phyloP scores from a whole-genome alignment of 164 flowering plant species.

The Brasenia schreberi region DNA sequence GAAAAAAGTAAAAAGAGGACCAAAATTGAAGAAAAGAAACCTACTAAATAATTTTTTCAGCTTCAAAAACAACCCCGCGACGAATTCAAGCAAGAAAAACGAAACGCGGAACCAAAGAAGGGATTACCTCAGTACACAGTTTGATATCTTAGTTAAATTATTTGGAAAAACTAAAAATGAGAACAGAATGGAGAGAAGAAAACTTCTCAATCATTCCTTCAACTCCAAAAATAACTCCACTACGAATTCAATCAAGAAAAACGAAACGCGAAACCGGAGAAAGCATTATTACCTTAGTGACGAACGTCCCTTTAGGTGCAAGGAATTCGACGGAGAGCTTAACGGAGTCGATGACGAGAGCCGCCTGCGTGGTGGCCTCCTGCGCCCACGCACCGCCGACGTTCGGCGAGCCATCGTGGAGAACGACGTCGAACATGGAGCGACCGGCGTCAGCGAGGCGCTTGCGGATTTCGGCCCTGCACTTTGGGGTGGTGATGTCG shows the following conservation, averaged over 20 bases:
- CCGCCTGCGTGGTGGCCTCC: constrained; percentile 75
- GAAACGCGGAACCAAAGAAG: not conserved
- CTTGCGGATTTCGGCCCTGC: constrained; percentile 38
- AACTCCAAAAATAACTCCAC: too few species aligned
- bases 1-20: too few species aligned
- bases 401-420: constrained; percentile 93
- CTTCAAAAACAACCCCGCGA: too few species aligned
- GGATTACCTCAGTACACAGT: constrained; percentile 42
- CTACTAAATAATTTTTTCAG: too few species aligned
- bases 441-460: constrained; percentile 51
- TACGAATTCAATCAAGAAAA: not conserved
- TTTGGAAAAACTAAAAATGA: too few species aligned
- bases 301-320: constrained; percentile 71
- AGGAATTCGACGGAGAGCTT: constrained; percentile 68
- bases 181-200: too few species aligned
- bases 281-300: constrained; percentile 47
- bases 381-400: constrained; percentile 94
- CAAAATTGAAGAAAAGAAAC: too few species aligned
- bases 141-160: too few species aligned
- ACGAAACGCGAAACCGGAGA: not conserved
- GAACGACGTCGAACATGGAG: constrained; percentile 53
- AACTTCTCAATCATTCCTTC: too few species aligned
- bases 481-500: constrained; percentile 66
- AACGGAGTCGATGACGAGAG: constrained; percentile 72
- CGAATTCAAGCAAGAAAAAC: not conserved